Evolutionary conservation across 768 basidiomycete genomes (phyloP).

Genomic region (Russula sp.): DNA sequence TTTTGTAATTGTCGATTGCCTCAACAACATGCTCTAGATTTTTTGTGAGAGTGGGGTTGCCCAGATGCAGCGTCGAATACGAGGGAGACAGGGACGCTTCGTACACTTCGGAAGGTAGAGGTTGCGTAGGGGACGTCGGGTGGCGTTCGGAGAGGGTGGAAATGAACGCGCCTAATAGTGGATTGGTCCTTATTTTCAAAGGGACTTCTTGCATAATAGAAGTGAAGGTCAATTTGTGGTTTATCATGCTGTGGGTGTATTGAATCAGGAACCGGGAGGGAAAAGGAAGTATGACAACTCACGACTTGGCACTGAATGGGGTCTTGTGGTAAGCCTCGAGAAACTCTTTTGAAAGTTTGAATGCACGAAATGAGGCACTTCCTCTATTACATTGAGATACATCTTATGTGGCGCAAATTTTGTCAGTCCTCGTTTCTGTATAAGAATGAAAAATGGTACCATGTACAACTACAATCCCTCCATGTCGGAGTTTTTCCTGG

Average conservation of each 20-base stretch:
- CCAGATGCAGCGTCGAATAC: conserved; percentile 68
- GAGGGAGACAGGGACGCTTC: conserved; percentile 51
- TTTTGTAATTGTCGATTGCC: conserved; percentile 78
- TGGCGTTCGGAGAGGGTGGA: conserved; percentile 53
- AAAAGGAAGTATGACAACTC: conserved; percentile 32
- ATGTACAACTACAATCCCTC: conserved; percentile 81
- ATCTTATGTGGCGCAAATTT: conserved; percentile 45
- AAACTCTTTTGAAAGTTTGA: conserved; percentile 75
- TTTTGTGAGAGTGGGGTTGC: conserved; percentile 62
- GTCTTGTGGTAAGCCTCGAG: conserved; percentile 76
- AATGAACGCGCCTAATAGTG: conserved; percentile 77
- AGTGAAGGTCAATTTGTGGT: conserved; percentile 79
- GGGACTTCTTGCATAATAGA: conserved; percentile 85
- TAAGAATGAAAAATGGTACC: conserved; percentile 44
- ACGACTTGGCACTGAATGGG: conserved; percentile 87
- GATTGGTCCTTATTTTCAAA: conserved; percentile 77
- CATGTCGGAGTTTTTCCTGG: conserved; percentile 80
- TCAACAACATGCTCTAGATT: conserved; percentile 85
- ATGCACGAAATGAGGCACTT: conserved; percentile 87
- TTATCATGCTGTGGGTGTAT: conserved; percentile 55
- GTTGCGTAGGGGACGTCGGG: conserved; percentile 41
- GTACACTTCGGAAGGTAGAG: conserved; percentile 38
- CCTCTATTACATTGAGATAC: conserved; percentile 74
- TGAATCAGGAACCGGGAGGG: background rate
- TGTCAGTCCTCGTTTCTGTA: background rate